Evolutionary conservation across 129 eudicot genomes (phyloP).

Genomic region (Glebionis coronaria): DNA sequence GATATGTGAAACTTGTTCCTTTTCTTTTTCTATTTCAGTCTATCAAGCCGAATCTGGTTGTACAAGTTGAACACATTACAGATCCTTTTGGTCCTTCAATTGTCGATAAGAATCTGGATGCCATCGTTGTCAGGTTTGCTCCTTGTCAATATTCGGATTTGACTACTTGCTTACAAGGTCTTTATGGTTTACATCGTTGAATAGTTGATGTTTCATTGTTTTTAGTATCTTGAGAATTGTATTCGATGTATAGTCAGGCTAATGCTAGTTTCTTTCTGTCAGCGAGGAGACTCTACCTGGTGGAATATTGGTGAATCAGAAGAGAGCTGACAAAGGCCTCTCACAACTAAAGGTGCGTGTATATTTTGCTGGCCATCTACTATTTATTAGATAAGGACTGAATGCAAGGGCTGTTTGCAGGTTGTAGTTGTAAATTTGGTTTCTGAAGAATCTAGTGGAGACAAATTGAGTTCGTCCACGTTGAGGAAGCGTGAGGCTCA

Average conservation of each 20-base stretch:
- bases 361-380: neutral
- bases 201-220: neutral
- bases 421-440: constrained; percentile 74
- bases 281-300: constrained; percentile 91
- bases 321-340: constrained; percentile 83
- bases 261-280: constrained; percentile 24
- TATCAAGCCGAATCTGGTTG: constrained; percentile 70
- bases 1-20: constrained; percentile 1
- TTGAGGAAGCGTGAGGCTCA: constrained; percentile 68
- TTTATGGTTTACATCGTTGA: neutral
- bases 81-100: constrained; percentile 97
- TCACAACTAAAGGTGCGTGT: constrained; percentile 64
- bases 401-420: constrained; percentile 31
- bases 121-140: constrained; percentile 82
- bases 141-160: neutral
- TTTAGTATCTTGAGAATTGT: constrained; percentile 1
- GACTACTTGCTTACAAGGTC: neutral
- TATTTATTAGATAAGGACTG: neutral
- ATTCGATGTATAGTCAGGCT: neutral
- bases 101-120: constrained; percentile 76
- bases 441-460: constrained; percentile 52
- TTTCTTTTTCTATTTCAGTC: constrained; percentile 41
- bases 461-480: constrained; percentile 64
- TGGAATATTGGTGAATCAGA: constrained; percentile 77
- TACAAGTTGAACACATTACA: constrained; percentile 73